Evolutionary conservation across 257 asterid species (phyloP), one percentile per base, ranked within the genome.

Genomic region (Solanum sitiens): DNA sequence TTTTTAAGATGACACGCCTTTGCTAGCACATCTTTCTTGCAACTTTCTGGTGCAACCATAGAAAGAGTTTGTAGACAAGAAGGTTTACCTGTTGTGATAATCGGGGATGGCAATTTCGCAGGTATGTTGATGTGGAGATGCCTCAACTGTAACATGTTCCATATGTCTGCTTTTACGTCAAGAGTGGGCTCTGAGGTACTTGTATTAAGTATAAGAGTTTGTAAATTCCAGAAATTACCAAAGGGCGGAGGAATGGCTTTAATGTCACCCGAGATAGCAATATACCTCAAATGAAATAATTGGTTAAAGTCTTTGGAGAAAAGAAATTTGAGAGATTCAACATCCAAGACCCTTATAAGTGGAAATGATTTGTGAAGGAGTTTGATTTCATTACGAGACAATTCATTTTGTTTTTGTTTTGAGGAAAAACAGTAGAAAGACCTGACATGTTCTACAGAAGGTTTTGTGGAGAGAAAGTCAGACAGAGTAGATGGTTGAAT

Each of bases 21-120:
- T 6, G 91, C 93, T 21, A 95, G 91, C 30, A 94, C 90, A 21
- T 92, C 94, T 25, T 87, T 91, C 2, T 92, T 89, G 91, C 96
- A 93, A 77, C 95, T 91, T 15, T 94, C 96, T 1, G 95, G 95
- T 3, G 98, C 88, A 61, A 95, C 89, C 11, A 92, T 87, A 1
- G 93, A 91, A 25, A 94, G 93, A 13, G 98, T 95, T 89, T 93
- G 98, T 15, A 95, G 72, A 76, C 16, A 39, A 80, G 85, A 12
- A 83, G 94, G 23, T 42, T 68, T 16, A 84, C 72, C 23, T 20
- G 7, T 39, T 88, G 91, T 74, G 71, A 90, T 45, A 67, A 67
- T 85, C 5, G 92, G 91, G 39, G 91, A 63, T 0, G 90, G 90
- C 67, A 94, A 63, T 67, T 90, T 21, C 15, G 94, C 93, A 25